A percentile compares a stretch with the other conserved stretches of the same genome.
Conservation (phyloP, 768 basidiomycete species). For the Sarcomyxa edulis region DNA sequence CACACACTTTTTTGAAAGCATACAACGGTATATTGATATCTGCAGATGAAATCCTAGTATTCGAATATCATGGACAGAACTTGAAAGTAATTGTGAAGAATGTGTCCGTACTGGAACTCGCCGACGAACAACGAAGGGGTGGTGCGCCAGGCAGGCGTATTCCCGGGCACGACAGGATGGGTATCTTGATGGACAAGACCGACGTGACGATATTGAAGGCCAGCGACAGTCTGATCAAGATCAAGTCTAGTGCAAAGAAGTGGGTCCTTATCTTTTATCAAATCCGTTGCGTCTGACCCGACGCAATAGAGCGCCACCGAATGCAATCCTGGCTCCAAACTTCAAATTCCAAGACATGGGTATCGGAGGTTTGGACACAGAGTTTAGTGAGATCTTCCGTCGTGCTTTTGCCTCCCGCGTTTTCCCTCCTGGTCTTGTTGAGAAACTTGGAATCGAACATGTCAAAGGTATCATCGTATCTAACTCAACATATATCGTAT, state of each 20-base stretch:
- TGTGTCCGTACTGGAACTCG: constrained; percentile 53
- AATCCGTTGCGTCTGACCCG: constrained; percentile 3
- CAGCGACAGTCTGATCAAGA: constrained; percentile 71
- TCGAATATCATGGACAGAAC: constrained; percentile 86
- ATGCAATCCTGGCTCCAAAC: constrained; percentile 94
- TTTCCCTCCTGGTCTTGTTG: constrained; percentile 95
- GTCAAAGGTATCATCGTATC: constrained; percentile 68
- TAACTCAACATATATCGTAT: not conserved
- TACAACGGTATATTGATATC: constrained; percentile 72
- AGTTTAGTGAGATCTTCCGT: constrained; percentile 96
- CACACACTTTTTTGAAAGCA: constrained; percentile 64
- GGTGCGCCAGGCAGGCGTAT: constrained; percentile 20
- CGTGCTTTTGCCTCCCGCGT: constrained; percentile 97
- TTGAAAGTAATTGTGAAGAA: constrained; percentile 67
- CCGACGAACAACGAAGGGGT: constrained; percentile 52
- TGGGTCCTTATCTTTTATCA: constrained; percentile 25
- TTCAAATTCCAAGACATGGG: constrained; percentile 99
- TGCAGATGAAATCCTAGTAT: constrained; percentile 64
- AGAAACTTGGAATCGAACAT: constrained; percentile 96
- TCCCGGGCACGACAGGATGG: constrained; percentile 35
- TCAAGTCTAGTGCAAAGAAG: constrained; percentile 92
- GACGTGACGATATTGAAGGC: constrained; percentile 89
- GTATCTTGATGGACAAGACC: constrained; percentile 87
- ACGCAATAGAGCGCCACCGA: constrained; percentile 67
- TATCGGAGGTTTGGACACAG: constrained; percentile 93